phyloP scores from a whole-genome alignment of 129 eudicot genomes.

The Helichrysum umbraculigerum region DNA sequence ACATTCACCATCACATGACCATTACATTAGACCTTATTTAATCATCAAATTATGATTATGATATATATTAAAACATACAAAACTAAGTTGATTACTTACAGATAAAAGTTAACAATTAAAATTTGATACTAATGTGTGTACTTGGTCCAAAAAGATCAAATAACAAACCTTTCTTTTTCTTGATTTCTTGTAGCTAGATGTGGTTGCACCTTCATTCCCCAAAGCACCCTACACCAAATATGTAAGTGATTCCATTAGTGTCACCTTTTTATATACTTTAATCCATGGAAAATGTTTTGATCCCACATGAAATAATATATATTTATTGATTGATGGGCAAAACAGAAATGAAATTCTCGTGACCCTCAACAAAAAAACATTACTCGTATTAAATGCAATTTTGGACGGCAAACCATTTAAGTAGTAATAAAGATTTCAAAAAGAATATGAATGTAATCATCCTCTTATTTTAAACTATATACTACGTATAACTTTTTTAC shows the following conservation, averaged over 20 bases:
- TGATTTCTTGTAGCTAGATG: conserved; percentile 38
- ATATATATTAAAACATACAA: not conserved
- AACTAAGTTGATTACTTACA: no score
- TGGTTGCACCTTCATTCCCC: conserved; percentile 39
- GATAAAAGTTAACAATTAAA: no score
- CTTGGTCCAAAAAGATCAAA: not conserved
- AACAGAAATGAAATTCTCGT: conserved; percentile 19
- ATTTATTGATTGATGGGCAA: not conserved
- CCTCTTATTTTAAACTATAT: not conserved
- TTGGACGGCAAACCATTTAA: not conserved
- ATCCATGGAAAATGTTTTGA: conserved; percentile 1
- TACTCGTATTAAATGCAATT: conserved; percentile 9
- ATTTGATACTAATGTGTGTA: not conserved
- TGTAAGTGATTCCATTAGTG: not conserved
- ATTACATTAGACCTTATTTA: no score
- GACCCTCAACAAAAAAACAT: conserved; percentile 19
- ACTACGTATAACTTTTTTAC: not conserved
- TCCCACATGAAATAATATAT: conserved; percentile 12
- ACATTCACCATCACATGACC: no score
- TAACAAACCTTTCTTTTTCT: conserved; percentile 49
- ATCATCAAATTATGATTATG: no score
- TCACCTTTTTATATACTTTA: not conserved
- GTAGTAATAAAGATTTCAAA: not conserved
- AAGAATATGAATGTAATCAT: not conserved
- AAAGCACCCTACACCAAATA: conserved; percentile 32